phyloP scores from a whole-genome alignment of 2,329 filamentous ascomycete species.

The Orbilia quercus region DNA sequence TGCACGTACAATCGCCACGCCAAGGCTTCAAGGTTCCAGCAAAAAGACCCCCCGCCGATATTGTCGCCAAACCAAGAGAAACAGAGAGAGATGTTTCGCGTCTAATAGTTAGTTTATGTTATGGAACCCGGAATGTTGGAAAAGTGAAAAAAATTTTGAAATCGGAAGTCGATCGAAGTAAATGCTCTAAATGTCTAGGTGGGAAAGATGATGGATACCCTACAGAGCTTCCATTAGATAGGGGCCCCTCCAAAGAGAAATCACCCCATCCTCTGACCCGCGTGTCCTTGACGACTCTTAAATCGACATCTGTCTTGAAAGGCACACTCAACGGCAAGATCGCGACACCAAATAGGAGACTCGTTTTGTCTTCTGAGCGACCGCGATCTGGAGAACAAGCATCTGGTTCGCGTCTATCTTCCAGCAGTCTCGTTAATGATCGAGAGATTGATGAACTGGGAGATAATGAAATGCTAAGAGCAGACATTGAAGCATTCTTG shows the following conservation, averaged over 20 bases:
- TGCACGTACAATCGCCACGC: slow-evolving; percentile 35
- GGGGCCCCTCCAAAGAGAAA: slow-evolving; percentile 19
- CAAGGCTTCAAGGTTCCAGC: slow-evolving; percentile 47
- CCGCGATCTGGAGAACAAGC: slow-evolving; percentile 44
- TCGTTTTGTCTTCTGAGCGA: slow-evolving; percentile 38
- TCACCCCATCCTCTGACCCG: slow-evolving; percentile 42
- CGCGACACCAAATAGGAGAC: slow-evolving; percentile 36
- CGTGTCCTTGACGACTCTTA: slow-evolving; percentile 41
- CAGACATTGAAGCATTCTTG: slow-evolving; percentile 38
- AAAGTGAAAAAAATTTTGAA: slow-evolving; percentile 44
- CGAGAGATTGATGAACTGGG: slow-evolving; percentile 23
- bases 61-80: slow-evolving; percentile 27
- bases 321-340: slow-evolving; percentile 38
- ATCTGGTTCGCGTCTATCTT: slow-evolving; percentile 17
- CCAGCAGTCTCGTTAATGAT: slow-evolving; percentile 3
- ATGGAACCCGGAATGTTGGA: slow-evolving; percentile 34
- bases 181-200: slow-evolving; percentile 21
- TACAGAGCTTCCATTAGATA: slow-evolving; percentile 22
- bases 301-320: slow-evolving; percentile 24
- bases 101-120: slow-evolving; percentile 28
- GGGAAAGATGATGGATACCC: slow-evolving; percentile 23
- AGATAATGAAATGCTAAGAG: slow-evolving; percentile 40
- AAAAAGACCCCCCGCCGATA: slow-evolving; percentile 39
- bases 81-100: slow-evolving; percentile 14
- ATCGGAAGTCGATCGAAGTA: slow-evolving; percentile 38